A percentile compares a stretch with the other conserved stretches of the same genome.
Evolutionary conservation across 2,329 filamentous ascomycete species (phyloP).

Genomic region (Penicillium polonicum): DNA sequence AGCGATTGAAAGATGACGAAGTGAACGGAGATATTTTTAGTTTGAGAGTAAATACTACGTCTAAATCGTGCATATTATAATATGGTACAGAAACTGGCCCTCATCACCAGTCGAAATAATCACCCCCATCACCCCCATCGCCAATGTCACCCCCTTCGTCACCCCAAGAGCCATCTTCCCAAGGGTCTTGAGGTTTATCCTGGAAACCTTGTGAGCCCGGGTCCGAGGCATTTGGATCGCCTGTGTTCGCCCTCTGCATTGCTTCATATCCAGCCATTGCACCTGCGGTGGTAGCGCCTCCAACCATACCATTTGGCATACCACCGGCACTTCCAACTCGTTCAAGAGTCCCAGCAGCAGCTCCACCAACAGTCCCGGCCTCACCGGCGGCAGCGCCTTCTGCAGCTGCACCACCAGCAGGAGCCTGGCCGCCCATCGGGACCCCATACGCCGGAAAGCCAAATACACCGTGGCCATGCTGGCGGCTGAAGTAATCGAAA

Average conservation of each 20-base stretch:
- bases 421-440: constrained; percentile 43
- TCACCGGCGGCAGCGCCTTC: constrained; percentile 42
- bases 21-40: neutral
- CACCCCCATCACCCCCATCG: constrained; percentile 26
- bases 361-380: constrained; percentile 38
- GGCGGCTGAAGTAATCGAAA: constrained; percentile 66
- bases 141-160: constrained; percentile 1
- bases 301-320: constrained; percentile 39
- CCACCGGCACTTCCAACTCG: constrained; percentile 45
- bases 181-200: constrained; percentile 27
- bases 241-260: constrained; percentile 54
- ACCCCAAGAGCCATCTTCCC: constrained; percentile 23
- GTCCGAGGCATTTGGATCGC: constrained; percentile 21
- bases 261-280: constrained; percentile 64
- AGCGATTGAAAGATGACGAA: neutral
- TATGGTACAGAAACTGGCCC: constrained; percentile 4
- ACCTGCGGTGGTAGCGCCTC: constrained; percentile 55
- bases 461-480: constrained; percentile 51
- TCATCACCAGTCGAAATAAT: constrained; percentile 30
- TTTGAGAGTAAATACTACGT: neutral
- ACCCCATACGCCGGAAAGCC: constrained; percentile 56
- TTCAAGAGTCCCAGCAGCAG: constrained; percentile 32
- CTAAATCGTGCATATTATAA: neutral
- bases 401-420: constrained; percentile 40
- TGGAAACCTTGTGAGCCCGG: constrained; percentile 20